Evolutionary conservation across 1,284 basidiomycete genomes (phyloP), one percentile per base, ranked within the genome.

Genomic region (Hortiboletus rubellus): DNA sequence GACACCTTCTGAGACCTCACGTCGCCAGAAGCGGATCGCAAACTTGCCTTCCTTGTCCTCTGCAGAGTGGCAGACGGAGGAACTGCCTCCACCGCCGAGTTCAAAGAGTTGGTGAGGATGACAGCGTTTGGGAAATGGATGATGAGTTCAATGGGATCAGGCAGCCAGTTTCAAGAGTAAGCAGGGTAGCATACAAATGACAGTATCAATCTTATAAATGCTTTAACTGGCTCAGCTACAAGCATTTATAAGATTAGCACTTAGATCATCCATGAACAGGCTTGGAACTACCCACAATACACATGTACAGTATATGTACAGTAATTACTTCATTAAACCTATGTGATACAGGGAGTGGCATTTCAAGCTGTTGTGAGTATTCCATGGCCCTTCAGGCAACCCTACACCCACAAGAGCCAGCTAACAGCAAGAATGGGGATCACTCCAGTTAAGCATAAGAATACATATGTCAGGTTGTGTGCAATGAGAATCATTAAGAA

Each of bases 11-110:
- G 54, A 63, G 52, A 55, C 59, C 10, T 60, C 60, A 17, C 60
- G 63, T 30, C 59, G 57, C n/a, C 55, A 22, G 44, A 70, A 61
- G 44, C 56, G 65, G 36, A 64, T 66, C 2, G 57, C 72, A 5
- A 70, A 75, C 53, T 65, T 82, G 12, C 82, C 82, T 0, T 75
- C 80, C 0, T 75, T 81, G 18, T 69, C 76, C 40, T 83, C 82
- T 10, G 72, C 72, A 42, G 76, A 79, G 47, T 83, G 82, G 81
- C 72, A 81, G 58, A 60, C 71, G 5, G 70, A 75, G 60, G 70
- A 68, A n/a, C 53, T 80, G 36, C 67, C 70, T 3, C 68, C 68
- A 5, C 67, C 40, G 11, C 38, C 60, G 3, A 46, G 49, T 30
- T 49, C 55, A 30, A 48, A 52, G 43, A 9, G 38, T 24, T 45